A percentile compares a stretch with the other conserved stretches of the same genome.
Evolutionary conservation across 2,329 filamentous ascomycete genomes (phyloP).

Genomic region (Penicillium psychrosexuale): DNA sequence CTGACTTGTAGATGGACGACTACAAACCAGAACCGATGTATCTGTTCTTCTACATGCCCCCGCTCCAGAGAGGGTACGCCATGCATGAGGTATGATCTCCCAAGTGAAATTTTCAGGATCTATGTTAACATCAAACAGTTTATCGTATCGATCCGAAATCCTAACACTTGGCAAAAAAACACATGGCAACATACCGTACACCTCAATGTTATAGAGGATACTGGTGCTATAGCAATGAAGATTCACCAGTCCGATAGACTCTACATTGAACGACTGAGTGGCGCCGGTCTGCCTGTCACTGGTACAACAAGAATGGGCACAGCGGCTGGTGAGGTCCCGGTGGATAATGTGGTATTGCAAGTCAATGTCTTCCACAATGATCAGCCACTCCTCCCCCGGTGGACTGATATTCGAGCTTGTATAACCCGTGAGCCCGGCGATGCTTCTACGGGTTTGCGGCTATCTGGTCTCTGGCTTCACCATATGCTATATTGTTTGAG

Average conservation of each 20-base stretch:
- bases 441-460: neutral
- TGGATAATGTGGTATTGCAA: neutral
- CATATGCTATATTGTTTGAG: neutral
- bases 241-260: neutral
- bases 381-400: neutral
- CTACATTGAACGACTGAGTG: neutral
- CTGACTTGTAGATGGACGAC: neutral
- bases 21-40: neutral
- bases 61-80: rapidly evolving
- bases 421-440: neutral
- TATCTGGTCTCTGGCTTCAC: neutral
- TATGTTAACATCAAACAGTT: neutral
- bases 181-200: neutral
- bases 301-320: neutral
- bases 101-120: neutral
- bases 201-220: neutral
- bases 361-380: neutral
- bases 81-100: neutral
- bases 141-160: neutral
- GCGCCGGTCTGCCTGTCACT: neutral
- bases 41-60: neutral
- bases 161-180: neutral
- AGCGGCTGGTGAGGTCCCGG: neutral
- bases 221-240: neutral
- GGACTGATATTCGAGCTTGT: neutral